Conservation (phyloP, 2,329 filamentous ascomycete genomes). For the Clarireedia hainanense region DNA sequence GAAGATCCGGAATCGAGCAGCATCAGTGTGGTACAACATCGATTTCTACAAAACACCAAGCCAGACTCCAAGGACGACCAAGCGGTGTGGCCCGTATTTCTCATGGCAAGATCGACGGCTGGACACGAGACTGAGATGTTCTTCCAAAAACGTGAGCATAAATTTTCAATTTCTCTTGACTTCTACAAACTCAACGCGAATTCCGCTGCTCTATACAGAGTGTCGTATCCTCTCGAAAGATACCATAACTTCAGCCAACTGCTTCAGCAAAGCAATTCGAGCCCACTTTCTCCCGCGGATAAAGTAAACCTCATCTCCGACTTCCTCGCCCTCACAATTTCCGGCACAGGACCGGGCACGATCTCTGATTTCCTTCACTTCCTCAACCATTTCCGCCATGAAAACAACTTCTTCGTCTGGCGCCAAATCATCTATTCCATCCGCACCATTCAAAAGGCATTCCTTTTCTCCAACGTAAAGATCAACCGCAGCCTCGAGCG, state of each 20-base stretch:
- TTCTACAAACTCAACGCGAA: slow-evolving; percentile 68
- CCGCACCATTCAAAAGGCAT: background rate
- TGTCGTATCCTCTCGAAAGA: slow-evolving; percentile 55
- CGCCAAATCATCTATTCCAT: slow-evolving; percentile 6
- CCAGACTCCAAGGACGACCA: slow-evolving; percentile 45
- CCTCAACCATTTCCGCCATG: slow-evolving; percentile 11
- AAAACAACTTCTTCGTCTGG: slow-evolving; percentile 13
- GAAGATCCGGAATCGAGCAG: slow-evolving; percentile 35
- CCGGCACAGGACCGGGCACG: background rate
- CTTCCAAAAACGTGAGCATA: background rate
- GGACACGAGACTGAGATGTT: slow-evolving; percentile 30
- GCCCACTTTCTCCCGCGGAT: slow-evolving; percentile 56
- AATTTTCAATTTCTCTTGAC: slow-evolving; percentile 33
- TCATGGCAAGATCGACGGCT: slow-evolving; percentile 57
- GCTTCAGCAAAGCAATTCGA: slow-evolving; percentile 42
- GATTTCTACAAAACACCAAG: slow-evolving; percentile 57
- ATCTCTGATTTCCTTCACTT: slow-evolving; percentile 12
- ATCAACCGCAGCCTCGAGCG: slow-evolving; percentile 1
- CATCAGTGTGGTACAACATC: slow-evolving; percentile 61
- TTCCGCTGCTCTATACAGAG: slow-evolving; percentile 60
- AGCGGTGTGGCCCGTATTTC: slow-evolving; percentile 57
- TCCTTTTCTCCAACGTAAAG: slow-evolving; percentile 11
- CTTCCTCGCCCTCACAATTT: slow-evolving; percentile 50
- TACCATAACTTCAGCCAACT: slow-evolving; percentile 49
- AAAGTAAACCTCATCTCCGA: slow-evolving; percentile 64